Evolutionary conservation across 2,329 filamentous ascomycete species (phyloP).

Genomic region (Penicillium nordicum): DNA sequence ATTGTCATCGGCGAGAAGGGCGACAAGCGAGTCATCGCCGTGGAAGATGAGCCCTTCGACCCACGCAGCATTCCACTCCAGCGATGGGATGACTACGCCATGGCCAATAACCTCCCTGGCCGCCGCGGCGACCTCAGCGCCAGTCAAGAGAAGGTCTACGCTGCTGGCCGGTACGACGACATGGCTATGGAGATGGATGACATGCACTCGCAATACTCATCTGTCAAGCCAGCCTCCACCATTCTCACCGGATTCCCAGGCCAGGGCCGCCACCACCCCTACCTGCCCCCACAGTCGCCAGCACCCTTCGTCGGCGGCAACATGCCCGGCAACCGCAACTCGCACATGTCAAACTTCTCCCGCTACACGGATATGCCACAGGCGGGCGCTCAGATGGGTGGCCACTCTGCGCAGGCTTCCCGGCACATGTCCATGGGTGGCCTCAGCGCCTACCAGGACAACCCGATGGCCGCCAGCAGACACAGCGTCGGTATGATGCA

Average conservation of each 20-base stretch:
- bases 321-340: conserved; percentile 55
- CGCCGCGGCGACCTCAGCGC: conserved; percentile 67
- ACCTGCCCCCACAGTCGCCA: conserved; percentile 80
- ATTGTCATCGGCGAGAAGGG: conserved; percentile 94
- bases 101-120: conserved; percentile 81
- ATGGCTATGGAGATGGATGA: conserved; percentile 91
- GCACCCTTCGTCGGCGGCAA: conserved; percentile 61
- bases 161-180: conserved; percentile 63
- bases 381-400: conserved; percentile 21
- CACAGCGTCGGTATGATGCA: conserved; percentile 44
- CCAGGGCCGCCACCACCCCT: conserved; percentile 57
- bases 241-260: conserved; percentile 79
- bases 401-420: conserved; percentile 32
- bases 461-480: conserved; percentile 33
- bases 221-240: conserved; percentile 78
- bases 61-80: conserved; percentile 90
- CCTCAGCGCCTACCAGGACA: conserved; percentile 48
- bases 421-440: conserved; percentile 61
- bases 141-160: conserved; percentile 60
- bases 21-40: conserved; percentile 81
- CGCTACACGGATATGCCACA: conserved; percentile 61
- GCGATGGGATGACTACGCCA: conserved; percentile 94
- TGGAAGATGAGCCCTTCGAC: conserved; percentile 80
- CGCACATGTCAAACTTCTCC: conserved; percentile 66
- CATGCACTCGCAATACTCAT: conserved; percentile 94